These are phyloP conservation scores for Aspergillus tamarii DNA, from an alignment of 2,329 filamentous ascomycete genomes.

Conservation along the genomic window DNA sequence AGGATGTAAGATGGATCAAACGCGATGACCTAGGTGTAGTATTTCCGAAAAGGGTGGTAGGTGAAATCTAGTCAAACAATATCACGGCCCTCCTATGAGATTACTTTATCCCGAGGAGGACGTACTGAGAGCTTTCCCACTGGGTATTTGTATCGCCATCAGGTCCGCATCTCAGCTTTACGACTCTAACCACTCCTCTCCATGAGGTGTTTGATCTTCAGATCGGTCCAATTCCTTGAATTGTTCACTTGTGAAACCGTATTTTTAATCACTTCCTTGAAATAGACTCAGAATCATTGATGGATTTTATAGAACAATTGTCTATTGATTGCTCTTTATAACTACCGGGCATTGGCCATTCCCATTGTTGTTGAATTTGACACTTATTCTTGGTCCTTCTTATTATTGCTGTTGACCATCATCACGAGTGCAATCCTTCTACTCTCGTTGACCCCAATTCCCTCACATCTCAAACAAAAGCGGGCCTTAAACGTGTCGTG, in stretches of 20 bases:
- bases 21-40: conserved; percentile 1
- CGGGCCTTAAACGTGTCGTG: conserved; percentile 2
- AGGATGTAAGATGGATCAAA: background rate
- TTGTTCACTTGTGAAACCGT: background rate
- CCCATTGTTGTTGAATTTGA: background rate
- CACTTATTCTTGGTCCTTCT: background rate
- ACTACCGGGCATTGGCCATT: background rate
- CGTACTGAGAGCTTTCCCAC: background rate
- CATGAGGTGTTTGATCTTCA: background rate
- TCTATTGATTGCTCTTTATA: conserved; percentile 4
- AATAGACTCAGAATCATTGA: background rate
- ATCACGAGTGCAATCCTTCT: background rate
- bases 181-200: background rate
- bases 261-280: background rate
- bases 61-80: background rate
- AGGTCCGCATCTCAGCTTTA: background rate
- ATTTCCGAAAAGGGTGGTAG: background rate
- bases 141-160: conserved; percentile 5
- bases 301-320: conserved; percentile 4
- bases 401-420: background rate
- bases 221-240: background rate
- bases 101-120: background rate
- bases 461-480: background rate
- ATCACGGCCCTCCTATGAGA: background rate
- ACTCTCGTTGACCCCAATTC: background rate